Percentiles rank a stretch among this genome's conserved stretches.
Evolutionary conservation across 257 asterid genomes (phyloP).

Genomic region (Nicotiana knightiana): DNA sequence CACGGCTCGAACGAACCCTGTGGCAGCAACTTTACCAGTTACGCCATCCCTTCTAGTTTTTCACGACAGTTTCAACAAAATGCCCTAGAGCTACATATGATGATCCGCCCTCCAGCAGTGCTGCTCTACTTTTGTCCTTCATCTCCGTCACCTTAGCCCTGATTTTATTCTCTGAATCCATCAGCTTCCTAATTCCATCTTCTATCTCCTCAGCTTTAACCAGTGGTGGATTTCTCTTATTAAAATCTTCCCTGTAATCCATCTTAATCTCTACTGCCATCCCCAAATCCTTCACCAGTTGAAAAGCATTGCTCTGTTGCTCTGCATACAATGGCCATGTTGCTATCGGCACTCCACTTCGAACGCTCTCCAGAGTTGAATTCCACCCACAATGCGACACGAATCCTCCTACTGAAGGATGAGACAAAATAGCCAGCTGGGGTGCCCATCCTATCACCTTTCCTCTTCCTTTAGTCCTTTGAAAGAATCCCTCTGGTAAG

Average conservation of each 20-base stretch:
- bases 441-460: conserved; percentile 2
- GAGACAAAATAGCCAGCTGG: not conserved
- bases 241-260: not conserved
- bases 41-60: no score
- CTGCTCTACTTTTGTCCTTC: not conserved
- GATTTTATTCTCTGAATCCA: not conserved
- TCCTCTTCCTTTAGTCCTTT: not conserved
- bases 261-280: not conserved
- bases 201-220: conserved; percentile 12
- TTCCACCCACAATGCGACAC: conserved; percentile 2
- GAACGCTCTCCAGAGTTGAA: not conserved
- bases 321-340: conserved; percentile 1
- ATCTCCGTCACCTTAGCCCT: conserved; percentile 7
- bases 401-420: not conserved
- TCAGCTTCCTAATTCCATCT: not conserved
- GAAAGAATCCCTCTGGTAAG: not conserved
- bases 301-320: not conserved
- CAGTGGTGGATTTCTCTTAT: not conserved
- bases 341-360: not conserved
- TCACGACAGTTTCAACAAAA: not conserved
- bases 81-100: not conserved
- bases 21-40: no score
- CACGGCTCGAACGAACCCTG: no score
- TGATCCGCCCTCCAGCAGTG: conserved; percentile 7
- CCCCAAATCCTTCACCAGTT: not conserved